Base-by-base conservation (phyloP, 352 stramenopile genomes). In the Pythium vanterpoolii region DNA sequence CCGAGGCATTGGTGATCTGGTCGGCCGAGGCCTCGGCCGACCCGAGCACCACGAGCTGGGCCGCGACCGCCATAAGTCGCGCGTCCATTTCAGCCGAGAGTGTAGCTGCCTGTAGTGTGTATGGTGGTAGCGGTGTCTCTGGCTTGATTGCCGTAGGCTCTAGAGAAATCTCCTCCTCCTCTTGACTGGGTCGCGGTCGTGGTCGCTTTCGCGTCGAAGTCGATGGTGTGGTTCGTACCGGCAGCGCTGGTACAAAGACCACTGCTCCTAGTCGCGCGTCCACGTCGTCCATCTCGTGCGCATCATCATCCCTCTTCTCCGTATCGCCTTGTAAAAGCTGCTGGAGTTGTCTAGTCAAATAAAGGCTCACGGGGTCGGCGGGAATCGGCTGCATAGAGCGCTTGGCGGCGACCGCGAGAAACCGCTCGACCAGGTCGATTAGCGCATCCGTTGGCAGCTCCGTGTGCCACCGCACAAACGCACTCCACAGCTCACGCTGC, bases 401-500 rank as follows among this genome's bases (percentile, higher is more conserved):
- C 23, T 34, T 44, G 2, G 45, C 43, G 4, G n/a, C 42, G 28
- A 30, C 40, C 1, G 18, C 5, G 30, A 74, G 52, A 11, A 67
- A 73, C 11, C 47, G 31, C 19, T 14, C 19, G 2, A 51, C 63
- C 11, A 77, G 47, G 23, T 6, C 28, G 7, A 31, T 18, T 18
- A 56, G 28, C 16, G 31, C 43, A 31, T 53, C 27, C 23, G 18
- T 16, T 4, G 27, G 52, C 16, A 55, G 10, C 7, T 16, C 27
- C 3, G 52, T 16, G 6, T 23, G 49, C 46, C 44, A 63, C 1
- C 28, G 54, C 38, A 72, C 70, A 24, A 89, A 58, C 30, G 76
- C 75, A 39, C 77, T 86, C 79, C 77, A 91, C 21, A 87, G 62
- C 31, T 86, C 73, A 0, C 81, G 77, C 52, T 91, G 81, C 4